Evolutionary conservation across 2,329 filamentous ascomycete genomes (phyloP), one percentile per base, ranked within the genome.

Genomic region (Hypocreales sp.): DNA sequence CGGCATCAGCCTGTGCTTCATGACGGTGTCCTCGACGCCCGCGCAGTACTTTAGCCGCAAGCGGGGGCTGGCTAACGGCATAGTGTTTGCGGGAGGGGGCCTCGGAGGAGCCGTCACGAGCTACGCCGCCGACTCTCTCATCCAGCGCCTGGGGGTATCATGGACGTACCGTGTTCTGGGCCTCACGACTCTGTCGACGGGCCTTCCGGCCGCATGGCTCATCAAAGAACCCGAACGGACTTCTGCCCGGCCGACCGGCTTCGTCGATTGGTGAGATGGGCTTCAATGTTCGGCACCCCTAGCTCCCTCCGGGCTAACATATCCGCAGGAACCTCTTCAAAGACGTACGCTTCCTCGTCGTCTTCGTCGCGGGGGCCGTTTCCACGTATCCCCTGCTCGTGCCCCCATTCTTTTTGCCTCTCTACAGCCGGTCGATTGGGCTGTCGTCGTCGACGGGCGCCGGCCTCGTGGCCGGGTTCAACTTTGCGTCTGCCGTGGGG

Each of bases 351-450:
- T 74, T 73, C 42, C 36, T 52, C 5, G 43, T 62, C 3, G 44
- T 75, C 15, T 72, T 73, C 39, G 37, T 64, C 4, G 59, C 60
- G 5, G 62, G 65, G 1, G 62, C 58, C 1, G 54, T 74, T 8
- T 68, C 56, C 2, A 72, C 65, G 2, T 75, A 75, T 34, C 62
- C 69, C 1, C 56, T 74, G 11, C 61, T 72, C 31, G 67, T 74
- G 0, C 67, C 69, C 0, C 65, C 69, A 0, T 75, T 71, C 47
- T 74, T 73, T 40, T 46, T 74, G 1, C 69, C 69, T 0, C 48
- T 72, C 1, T 72, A 70, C 36, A 57, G 56, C 16, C 47, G 55
- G 4, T 65, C 67, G 0, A 51, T 76, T n/a, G 64, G 65, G 0
- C 48, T 75, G 7, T 55, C 58, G 0, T 57, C 66, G 1, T 51